These are phyloP conservation scores for Aspergillus pseudonomiae DNA, from an alignment of 2,329 filamentous ascomycete genomes.

Conservation along the genomic window DNA sequence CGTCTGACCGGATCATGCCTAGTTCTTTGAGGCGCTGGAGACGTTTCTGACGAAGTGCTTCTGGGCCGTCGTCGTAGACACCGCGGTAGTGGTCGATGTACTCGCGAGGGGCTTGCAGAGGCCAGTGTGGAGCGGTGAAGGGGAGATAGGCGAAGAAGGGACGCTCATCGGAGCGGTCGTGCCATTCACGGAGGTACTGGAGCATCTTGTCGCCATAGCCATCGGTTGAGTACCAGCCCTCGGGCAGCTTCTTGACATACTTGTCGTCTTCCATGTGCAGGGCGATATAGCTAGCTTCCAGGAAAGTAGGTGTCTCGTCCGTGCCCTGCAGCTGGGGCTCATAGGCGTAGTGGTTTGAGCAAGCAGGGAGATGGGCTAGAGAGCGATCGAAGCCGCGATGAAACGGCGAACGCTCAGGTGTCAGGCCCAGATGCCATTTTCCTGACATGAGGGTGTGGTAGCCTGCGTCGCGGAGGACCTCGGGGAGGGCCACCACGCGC, in stretches of 20 bases:
- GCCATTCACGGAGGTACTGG: constrained; percentile 55
- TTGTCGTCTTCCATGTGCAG: constrained; percentile 51
- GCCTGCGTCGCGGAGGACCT: constrained; percentile 60
- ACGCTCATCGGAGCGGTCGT: constrained; percentile 38
- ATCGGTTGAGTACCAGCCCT: constrained; percentile 59
- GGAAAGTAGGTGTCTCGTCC: constrained; percentile 46
- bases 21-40: constrained; percentile 60
- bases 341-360: constrained; percentile 61
- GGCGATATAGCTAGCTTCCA: constrained; percentile 48
- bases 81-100: constrained; percentile 61
- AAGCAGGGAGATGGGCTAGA: constrained; percentile 63
- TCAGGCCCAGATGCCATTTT: constrained; percentile 66
- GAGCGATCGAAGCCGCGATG: constrained; percentile 62
- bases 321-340: constrained; percentile 48
- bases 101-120: constrained; percentile 60
- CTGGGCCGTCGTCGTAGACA: constrained; percentile 63
- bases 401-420: constrained; percentile 58
- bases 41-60: constrained; percentile 56
- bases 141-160: constrained; percentile 65
- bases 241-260: constrained; percentile 51
- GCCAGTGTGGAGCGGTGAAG: constrained; percentile 67
- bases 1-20: constrained; percentile 57
- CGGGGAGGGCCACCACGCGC: constrained; percentile 60
- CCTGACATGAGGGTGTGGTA: constrained; percentile 65
- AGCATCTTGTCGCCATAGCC: constrained; percentile 58